Base-by-base conservation (phyloP, 371 early-diverging fungal genomes). In the Batkoa obscura region DNA sequence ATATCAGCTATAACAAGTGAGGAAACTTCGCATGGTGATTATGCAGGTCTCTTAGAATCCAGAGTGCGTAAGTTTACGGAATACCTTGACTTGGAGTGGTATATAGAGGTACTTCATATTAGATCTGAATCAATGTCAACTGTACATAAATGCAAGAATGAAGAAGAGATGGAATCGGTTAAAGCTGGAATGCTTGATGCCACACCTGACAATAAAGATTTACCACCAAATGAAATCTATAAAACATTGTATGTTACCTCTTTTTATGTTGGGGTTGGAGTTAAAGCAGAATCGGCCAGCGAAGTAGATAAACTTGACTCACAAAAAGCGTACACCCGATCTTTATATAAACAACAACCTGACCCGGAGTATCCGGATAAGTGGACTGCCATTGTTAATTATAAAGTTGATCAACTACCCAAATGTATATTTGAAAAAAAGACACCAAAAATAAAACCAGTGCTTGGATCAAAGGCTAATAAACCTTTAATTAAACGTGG, bases 261-360 rank as follows among this genome's bases (percentile, higher is more conserved):
- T 1, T 94, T 92, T 62, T 95, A 91, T 66, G 78, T 97, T 62
- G 96, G 94, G n/a, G n/a, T n/a, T n/a, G n/a, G n/a, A n/a, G n/a
- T n/a, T n/a, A n/a, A n/a, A n/a, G n/a, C n/a, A n/a, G n/a, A n/a
- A n/a, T n/a, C n/a, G n/a, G n/a, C n/a, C n/a, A n/a, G n/a, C n/a
- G n/a, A n/a, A n/a, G n/a, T n/a, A n/a, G n/a, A n/a, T n/a, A n/a
- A n/a, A n/a, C n/a, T n/a, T n/a, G n/a, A n/a, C n/a, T n/a, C n/a
- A n/a, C n/a, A n/a, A n/a, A n/a, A n/a, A n/a, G n/a, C n/a, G n/a
- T n/a, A n/a, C n/a, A n/a, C n/a, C n/a, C n/a, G n/a, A n/a, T n/a
- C n/a, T n/a, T n/a, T n/a, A n/a, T n/a, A n/a, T n/a, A n/a, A n/a
- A n/a, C n/a, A n/a, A n/a, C n/a, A n/a, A n/a, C n/a, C n/a, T n/a